These are phyloP conservation scores for Scedosporium minutisporum DNA, from an alignment of 2,329 filamentous ascomycete genomes.

Conservation along the genomic window DNA sequence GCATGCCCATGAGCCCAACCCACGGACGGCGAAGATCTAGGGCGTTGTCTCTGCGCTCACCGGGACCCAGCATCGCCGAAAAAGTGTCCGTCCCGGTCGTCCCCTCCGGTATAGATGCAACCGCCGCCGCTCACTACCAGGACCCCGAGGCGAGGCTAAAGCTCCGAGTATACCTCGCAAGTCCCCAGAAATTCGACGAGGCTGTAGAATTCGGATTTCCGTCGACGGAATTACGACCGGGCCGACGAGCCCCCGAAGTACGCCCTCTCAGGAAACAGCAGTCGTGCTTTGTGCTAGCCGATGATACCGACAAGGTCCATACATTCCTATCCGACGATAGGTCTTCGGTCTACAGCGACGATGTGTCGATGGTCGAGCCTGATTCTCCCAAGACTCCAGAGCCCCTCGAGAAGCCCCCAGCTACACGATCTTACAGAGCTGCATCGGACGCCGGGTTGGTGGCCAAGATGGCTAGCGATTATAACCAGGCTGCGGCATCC, in stretches of 20 bases:
- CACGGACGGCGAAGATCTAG: slow-evolving; percentile 43
- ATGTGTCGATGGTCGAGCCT: slow-evolving; percentile 43
- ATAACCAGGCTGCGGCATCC: slow-evolving; percentile 42
- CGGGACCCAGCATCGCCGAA: slow-evolving; percentile 18
- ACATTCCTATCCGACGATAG: slow-evolving; percentile 51
- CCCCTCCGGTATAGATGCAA: slow-evolving; percentile 44
- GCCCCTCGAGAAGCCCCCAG: slow-evolving; percentile 29
- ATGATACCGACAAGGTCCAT: slow-evolving; percentile 35
- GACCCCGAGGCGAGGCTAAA: slow-evolving; percentile 83
- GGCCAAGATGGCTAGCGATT: slow-evolving; percentile 28
- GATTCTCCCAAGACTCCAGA: slow-evolving; percentile 51
- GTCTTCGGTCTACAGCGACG: slow-evolving; percentile 45
- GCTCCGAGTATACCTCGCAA: slow-evolving; percentile 75
- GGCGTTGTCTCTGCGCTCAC: slow-evolving; percentile 43
- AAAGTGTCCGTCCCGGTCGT: slow-evolving; percentile 9
- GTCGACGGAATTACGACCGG: slow-evolving; percentile 37
- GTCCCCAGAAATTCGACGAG: slow-evolving; percentile 91
- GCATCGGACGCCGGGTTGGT: slow-evolving; percentile 13
- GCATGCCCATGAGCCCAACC: slow-evolving; percentile 13
- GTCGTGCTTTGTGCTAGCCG: not conserved
- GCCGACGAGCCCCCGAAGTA: slow-evolving; percentile 22
- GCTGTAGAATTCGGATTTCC: slow-evolving; percentile 91
- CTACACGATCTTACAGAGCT: slow-evolving; percentile 18
- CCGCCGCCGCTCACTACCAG: slow-evolving; percentile 72
- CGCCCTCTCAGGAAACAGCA: slow-evolving; percentile 12